These are phyloP conservation scores for Mortierella sp. DNA, from an alignment of 371 early-diverging fungal genomes.

Conservation along the genomic window DNA sequence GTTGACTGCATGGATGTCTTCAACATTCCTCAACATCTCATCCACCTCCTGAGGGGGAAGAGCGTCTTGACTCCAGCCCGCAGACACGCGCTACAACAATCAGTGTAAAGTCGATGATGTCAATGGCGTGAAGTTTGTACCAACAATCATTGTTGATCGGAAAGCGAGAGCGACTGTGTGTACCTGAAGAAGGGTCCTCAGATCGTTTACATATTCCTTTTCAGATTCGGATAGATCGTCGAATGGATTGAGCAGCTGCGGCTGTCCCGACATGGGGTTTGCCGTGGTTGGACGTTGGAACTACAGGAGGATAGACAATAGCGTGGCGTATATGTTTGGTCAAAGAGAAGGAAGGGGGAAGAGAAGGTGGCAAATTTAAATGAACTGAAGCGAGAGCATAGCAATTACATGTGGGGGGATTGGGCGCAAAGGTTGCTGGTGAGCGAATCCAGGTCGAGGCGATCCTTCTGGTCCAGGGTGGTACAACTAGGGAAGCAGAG, in stretches of 20 bases:
- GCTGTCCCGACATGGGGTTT: constrained; percentile 36
- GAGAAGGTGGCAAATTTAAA: neutral
- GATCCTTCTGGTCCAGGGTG: constrained; percentile 25
- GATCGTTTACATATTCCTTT: constrained; percentile 49
- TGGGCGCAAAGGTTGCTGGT: constrained; percentile 38
- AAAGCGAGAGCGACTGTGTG: neutral
- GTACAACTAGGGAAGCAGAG: constrained; percentile 7
- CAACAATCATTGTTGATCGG: neutral
- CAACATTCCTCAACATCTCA: constrained; percentile 41
- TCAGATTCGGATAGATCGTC: constrained; percentile 51
- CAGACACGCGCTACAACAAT: constrained; percentile 42
- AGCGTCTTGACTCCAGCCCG: constrained; percentile 52
- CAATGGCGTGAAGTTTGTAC: neutral
- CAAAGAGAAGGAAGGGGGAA: neutral
- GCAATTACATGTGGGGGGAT: constrained; percentile 44
- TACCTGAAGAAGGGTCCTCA: constrained; percentile 53
- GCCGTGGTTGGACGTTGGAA: constrained; percentile 48
- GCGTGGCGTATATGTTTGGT: neutral
- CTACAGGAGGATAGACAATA: constrained; percentile 8
- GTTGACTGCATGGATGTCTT: constrained; percentile 51
- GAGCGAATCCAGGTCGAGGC: constrained; percentile 10
- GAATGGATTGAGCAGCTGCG: constrained; percentile 43
- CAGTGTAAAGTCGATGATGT: constrained; percentile 1
- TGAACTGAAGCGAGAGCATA: neutral
- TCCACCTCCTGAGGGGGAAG: constrained; percentile 54